A percentile compares a stretch with the other conserved stretches of the same genome.
Evolutionary conservation across 495 filamentous ascomycete genomes (phyloP).

Genomic region (Apiosordaria backusii): DNA sequence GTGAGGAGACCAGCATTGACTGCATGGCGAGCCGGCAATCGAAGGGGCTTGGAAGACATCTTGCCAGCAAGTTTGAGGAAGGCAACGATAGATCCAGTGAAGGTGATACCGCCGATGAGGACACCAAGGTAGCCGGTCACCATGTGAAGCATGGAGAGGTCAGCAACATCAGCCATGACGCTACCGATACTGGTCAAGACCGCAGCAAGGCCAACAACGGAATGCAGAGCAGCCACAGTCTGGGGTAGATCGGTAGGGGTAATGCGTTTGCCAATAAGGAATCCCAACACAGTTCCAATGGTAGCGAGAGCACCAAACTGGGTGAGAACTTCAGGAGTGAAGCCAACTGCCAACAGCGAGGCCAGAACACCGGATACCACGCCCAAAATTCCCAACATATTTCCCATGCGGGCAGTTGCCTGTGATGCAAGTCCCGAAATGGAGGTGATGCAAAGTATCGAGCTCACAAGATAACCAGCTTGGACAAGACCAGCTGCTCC

Average conservation of each 20-base stretch:
- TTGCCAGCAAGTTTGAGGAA: conserved; percentile 74
- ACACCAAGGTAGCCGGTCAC: conserved; percentile 78
- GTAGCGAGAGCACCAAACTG: conserved; percentile 71
- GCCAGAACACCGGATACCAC: conserved; percentile 74
- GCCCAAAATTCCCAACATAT: conserved; percentile 75
- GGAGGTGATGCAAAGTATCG: conserved; percentile 70
- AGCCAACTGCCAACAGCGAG: conserved; percentile 73
- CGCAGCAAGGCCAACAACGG: conserved; percentile 76
- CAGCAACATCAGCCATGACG: conserved; percentile 62
- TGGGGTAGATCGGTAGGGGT: conserved; percentile 78
- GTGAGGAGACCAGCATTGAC: conserved; percentile 68
- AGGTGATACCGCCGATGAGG: conserved; percentile 76
- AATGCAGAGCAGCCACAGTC: conserved; percentile 76
- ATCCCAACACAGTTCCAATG: conserved; percentile 57
- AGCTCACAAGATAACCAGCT: conserved; percentile 76
- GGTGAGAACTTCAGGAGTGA: conserved; percentile 64
- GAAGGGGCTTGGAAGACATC: conserved; percentile 69
- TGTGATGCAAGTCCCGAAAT: conserved; percentile 72
- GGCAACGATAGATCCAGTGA: conserved; percentile 78
- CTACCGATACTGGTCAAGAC: conserved; percentile 80
- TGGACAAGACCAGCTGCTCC: conserved; percentile 77
- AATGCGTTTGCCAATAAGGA: conserved; percentile 74
- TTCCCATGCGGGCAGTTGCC: conserved; percentile 71
- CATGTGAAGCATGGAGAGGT: conserved; percentile 69
- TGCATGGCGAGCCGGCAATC: conserved; percentile 64